A percentile compares a stretch with the other conserved stretches of the same genome.
Evolutionary conservation across 169 alveolate species (phyloP).

Genomic region (Eimeria praecox): DNA sequence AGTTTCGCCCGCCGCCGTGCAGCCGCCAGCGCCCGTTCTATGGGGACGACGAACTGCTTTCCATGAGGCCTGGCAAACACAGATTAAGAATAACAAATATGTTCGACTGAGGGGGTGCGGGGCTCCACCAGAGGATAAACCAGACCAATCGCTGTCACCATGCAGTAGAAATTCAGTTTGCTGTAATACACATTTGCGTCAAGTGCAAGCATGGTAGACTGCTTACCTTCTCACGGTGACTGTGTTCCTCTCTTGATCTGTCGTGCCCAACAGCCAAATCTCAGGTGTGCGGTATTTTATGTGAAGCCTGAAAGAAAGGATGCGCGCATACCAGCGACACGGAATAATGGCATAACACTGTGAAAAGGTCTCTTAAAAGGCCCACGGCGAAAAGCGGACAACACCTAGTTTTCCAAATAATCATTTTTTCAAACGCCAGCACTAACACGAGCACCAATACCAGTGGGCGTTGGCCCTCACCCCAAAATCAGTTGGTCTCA

Average conservation of each 20-base stretch:
- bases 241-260: constrained; percentile 65
- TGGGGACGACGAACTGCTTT: constrained; percentile 13
- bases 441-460: no score
- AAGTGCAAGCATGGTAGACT: neutral
- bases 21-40: constrained; percentile 19
- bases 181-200: neutral
- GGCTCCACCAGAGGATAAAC: neutral
- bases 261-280: constrained; percentile 37
- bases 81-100: neutral
- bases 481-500: no score
- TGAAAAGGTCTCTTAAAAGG: neutral
- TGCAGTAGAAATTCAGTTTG: neutral
- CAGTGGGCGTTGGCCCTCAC: no score
- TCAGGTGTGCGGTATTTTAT: constrained; percentile 36
- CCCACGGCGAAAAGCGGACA: neutral
- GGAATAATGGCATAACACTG: neutral
- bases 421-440: neutral
- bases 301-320: constrained; percentile 17
- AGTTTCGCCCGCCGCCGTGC: constrained; percentile 54
- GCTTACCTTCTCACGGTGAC: constrained; percentile 64
- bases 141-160: neutral
- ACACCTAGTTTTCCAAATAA: neutral
- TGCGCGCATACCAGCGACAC: neutral
- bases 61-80: constrained; percentile 28
- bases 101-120: neutral